Conservation (phyloP, 2,329 filamentous ascomycete genomes). For the Pseudocercospora fuligena region DNA sequence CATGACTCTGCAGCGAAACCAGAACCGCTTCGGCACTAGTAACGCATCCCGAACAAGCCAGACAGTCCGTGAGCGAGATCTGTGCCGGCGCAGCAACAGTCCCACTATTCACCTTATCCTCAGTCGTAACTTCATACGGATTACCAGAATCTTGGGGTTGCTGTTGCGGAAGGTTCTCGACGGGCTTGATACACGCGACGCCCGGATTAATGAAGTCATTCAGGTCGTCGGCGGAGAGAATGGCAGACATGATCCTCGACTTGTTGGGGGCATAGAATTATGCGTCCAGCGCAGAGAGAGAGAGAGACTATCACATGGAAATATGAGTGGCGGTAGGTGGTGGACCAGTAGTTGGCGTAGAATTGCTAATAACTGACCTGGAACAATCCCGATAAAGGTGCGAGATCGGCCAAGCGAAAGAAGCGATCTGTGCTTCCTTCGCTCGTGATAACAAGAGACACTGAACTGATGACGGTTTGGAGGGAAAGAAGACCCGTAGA, state of each 20-base stretch:
- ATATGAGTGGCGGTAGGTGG: conserved; percentile 2
- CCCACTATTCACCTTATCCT: conserved; percentile 68
- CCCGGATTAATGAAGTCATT: conserved; percentile 99
- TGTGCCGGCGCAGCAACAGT: conserved; percentile 72
- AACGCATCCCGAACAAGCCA: conserved; percentile 96
- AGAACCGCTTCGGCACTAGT: conserved; percentile 98
- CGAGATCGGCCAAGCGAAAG: conserved; percentile 12
- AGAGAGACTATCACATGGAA: conserved; percentile 7
- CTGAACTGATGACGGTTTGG: too few species aligned
- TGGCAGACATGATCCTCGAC: conserved; percentile 77
- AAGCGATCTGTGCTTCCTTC: too few species aligned
- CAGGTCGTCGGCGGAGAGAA: conserved; percentile 92
- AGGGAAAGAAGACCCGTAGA: too few species aligned
- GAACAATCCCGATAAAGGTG: conserved; percentile 10
- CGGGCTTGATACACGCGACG: conserved; percentile 96
- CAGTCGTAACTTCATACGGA: conserved; percentile 86
- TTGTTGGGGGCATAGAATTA: conserved; percentile 35
- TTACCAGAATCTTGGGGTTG: conserved; percentile 52
- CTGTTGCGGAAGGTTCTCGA: conserved; percentile 82
- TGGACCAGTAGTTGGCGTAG: conserved; percentile 15
- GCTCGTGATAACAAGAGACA: too few species aligned
- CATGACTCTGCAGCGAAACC: conserved; percentile 90
- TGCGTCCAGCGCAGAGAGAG: conserved; percentile 2
- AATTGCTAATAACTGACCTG: conserved; percentile 17
- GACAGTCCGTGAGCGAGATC: conserved; percentile 95